These are phyloP conservation scores for Penium margaritaceum DNA, from an alignment of 139 green algal species.

Conservation along the genomic window DNA sequence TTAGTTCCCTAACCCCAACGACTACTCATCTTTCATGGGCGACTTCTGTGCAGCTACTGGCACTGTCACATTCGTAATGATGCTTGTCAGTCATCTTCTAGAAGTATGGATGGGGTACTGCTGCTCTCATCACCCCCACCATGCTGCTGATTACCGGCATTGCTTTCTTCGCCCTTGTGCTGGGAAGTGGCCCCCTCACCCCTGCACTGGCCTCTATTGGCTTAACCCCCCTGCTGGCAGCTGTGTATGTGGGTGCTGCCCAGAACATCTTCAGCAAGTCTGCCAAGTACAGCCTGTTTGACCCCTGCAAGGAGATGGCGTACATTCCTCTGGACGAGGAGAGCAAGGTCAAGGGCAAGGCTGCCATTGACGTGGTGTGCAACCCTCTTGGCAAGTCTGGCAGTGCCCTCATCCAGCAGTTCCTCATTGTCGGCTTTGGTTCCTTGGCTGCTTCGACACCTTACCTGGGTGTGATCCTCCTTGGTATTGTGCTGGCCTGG, in stretches of 20 bases:
- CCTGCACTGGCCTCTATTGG: constrained; percentile 69
- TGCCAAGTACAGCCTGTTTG: constrained; percentile 97
- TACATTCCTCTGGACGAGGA: constrained; percentile 96
- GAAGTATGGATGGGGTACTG: constrained; percentile 87
- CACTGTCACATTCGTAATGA: constrained; percentile 88
- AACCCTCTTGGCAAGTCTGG: constrained; percentile 98
- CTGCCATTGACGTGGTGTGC: constrained; percentile 97
- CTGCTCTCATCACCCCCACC: constrained; percentile 83
- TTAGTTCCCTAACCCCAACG: constrained; percentile 47
- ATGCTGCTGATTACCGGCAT: constrained; percentile 88
- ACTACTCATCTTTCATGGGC: constrained; percentile 38
- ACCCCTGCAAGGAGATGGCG: constrained; percentile 99
- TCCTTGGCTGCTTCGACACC: constrained; percentile 89
- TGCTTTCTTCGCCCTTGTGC: constrained; percentile 90
- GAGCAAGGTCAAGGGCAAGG: constrained; percentile 93
- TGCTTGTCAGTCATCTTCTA: constrained; percentile 89
- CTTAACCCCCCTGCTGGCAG: constrained; percentile 85
- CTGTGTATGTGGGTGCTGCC: constrained; percentile 87
- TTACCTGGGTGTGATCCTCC: constrained; percentile 87
- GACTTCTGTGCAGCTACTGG: constrained; percentile 61
- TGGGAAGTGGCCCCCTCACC: constrained; percentile 66
- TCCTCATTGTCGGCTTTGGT: constrained; percentile 93
- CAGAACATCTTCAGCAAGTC: constrained; percentile 91
- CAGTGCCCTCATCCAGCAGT: constrained; percentile 91
- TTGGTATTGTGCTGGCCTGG: constrained; percentile 79